Percentiles rank a stretch among this genome's conserved stretches.
phyloP scores from a whole-genome alignment of 2,329 filamentous ascomycete species.

The Fusarium sp. region DNA sequence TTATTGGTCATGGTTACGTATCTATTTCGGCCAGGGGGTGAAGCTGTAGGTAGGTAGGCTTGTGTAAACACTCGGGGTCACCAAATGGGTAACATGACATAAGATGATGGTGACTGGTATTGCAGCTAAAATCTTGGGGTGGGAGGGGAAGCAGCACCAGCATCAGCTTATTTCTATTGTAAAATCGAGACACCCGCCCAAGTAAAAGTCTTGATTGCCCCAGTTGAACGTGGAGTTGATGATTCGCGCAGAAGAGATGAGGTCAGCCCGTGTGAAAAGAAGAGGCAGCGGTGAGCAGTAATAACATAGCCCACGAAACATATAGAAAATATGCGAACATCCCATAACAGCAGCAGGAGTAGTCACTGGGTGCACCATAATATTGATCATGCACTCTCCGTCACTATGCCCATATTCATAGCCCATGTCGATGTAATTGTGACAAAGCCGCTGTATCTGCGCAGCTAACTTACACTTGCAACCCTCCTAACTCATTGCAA shows the following conservation, averaged over 20 bases:
- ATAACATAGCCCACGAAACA: constrained; percentile 24
- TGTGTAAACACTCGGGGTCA: constrained; percentile 4
- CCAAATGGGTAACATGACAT: constrained; percentile 10
- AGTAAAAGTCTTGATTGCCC: not conserved
- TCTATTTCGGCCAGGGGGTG: constrained; percentile 19
- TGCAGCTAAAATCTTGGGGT: constrained; percentile 8
- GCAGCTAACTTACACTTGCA: constrained; percentile 12
- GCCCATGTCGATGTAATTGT: constrained; percentile 1
- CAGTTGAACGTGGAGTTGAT: not conserved
- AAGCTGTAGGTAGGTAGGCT: constrained; percentile 4
- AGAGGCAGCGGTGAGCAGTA: constrained; percentile 25
- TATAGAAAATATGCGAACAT: not conserved
- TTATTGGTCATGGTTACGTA: constrained; percentile 24
- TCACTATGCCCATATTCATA: not conserved
- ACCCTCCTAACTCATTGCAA: constrained; percentile 16
- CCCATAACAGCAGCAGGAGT: constrained; percentile 1
- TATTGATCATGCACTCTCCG: constrained; percentile 9
- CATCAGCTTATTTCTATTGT: constrained; percentile 36
- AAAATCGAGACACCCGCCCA: constrained; percentile 14
- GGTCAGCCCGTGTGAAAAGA: not conserved
- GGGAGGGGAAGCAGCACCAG: constrained; percentile 8
- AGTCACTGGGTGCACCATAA: constrained; percentile 1
- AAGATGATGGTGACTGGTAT: not conserved
- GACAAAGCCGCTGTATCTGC: constrained; percentile 3
- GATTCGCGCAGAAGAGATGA: not conserved